These are phyloP conservation scores for Rhododendron molle DNA, from an alignment of 148 eudicot species.

Conservation along the genomic window DNA sequence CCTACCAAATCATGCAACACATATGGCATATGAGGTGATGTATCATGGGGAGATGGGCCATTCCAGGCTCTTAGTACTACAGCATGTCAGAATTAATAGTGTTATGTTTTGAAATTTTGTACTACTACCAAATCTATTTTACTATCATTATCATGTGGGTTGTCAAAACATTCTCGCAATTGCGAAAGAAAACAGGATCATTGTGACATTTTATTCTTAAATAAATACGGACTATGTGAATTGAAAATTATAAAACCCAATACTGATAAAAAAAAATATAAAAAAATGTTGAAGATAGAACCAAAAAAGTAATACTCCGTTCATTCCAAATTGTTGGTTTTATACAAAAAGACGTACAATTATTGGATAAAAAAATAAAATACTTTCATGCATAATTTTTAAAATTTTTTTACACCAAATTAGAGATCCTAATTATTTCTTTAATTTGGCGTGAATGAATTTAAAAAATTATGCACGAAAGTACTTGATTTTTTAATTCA, in stretches of 20 bases:
- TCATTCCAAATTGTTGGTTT: no score
- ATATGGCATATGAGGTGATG: background rate
- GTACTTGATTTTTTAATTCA: no score
- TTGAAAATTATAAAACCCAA: background rate
- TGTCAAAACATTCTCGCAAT: background rate
- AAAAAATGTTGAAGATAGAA: background rate
- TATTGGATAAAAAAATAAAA: no score
- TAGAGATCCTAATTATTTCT: no score
- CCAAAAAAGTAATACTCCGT: background rate
- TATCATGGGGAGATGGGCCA: background rate
- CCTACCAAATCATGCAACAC: no score
- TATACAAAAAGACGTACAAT: no score
- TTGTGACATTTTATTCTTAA: background rate
- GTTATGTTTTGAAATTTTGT: background rate
- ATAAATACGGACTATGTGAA: no score
- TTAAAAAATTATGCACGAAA: no score
- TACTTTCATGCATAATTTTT: no score
- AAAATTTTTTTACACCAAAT: no score
- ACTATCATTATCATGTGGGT: background rate
- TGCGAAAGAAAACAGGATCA: background rate
- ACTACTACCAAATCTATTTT: no score
- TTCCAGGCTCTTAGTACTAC: background rate
- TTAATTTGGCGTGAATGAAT: no score
- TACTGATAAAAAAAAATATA: background rate
- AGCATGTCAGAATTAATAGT: background rate